A percentile compares a stretch with the other conserved stretches of the same genome.
These are phyloP conservation scores for Herpetomonas samuelpessoai DNA, from an alignment of 208 protist species.

Conservation along the genomic window DNA sequence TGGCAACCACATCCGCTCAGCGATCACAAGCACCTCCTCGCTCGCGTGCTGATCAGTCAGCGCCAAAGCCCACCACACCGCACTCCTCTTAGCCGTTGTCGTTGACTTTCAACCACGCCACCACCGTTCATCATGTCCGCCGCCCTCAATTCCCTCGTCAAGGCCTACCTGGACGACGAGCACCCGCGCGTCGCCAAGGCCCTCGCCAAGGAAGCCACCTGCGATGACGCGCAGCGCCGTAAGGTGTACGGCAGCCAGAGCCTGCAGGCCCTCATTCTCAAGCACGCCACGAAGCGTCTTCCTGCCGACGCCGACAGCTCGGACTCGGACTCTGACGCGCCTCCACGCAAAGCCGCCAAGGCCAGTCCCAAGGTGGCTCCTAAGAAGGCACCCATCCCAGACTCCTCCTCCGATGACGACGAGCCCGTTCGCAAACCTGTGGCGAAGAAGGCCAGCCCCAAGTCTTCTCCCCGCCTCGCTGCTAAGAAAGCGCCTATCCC, in stretches of 20 bases:
- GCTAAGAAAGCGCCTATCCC: constrained; percentile 26
- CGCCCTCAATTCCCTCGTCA: constrained; percentile 42
- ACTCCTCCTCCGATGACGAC: constrained; percentile 26
- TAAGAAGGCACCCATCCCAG: constrained; percentile 35
- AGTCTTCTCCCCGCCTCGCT: constrained; percentile 7
- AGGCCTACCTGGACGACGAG: constrained; percentile 42
- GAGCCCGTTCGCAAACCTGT: constrained; percentile 23
- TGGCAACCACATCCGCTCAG: no score
- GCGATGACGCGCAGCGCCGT: constrained; percentile 1
- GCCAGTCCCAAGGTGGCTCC: constrained; percentile 16
- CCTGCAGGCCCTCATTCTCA: constrained; percentile 5
- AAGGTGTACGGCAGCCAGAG: constrained; percentile 14
- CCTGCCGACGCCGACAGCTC: constrained; percentile 12
- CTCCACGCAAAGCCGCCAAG: constrained; percentile 8
- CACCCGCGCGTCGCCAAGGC: constrained; percentile 33
- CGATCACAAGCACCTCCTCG: no score
- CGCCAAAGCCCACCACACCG: no score
- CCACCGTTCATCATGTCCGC: no score
- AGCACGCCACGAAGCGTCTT: constrained; percentile 9
- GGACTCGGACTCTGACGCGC: constrained; percentile 20
- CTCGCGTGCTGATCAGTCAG: no score
- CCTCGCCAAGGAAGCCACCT: constrained; percentile 31
- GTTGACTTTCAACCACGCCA: no score
- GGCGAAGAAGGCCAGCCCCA: constrained; percentile 13
- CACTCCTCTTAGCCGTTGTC: no score